Conservation (phyloP, 1,284 basidiomycete species). For the Peniophora sp. region DNA sequence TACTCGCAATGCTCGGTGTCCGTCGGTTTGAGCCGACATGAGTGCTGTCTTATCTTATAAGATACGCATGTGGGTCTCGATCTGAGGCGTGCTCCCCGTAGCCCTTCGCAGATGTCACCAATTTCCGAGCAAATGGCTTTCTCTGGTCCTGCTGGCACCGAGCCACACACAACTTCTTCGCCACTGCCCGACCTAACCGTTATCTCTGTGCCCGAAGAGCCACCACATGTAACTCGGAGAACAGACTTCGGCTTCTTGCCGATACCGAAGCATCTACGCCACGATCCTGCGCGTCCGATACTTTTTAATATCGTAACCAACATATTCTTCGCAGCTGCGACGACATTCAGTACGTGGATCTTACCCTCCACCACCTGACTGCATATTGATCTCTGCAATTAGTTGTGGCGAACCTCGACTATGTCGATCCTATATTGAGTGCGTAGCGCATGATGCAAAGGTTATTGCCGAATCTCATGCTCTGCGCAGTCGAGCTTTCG, state of each 20-base stretch:
- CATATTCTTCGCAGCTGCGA: constrained; percentile 53
- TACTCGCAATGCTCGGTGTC: too few relatives aligned
- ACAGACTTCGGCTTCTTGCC: constrained; percentile 57
- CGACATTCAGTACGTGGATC: constrained; percentile 49
- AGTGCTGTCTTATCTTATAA: too few relatives aligned
- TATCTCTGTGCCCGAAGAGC: too few relatives aligned
- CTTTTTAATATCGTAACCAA: constrained; percentile 58
- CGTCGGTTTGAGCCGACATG: too few relatives aligned
- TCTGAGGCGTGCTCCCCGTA: too few relatives aligned
- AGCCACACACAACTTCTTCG: too few relatives aligned
- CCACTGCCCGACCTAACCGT: too few relatives aligned
- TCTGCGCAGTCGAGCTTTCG: constrained; percentile 40
- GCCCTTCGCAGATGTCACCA: too few relatives aligned
- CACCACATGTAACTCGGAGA: not conserved
- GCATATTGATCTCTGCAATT: not conserved
- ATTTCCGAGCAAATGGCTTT: too few relatives aligned
- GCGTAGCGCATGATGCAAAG: constrained; percentile 14
- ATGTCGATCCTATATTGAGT: constrained; percentile 68
- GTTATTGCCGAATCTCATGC: constrained; percentile 3
- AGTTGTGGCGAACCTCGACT: constrained; percentile 63
- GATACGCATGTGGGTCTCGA: too few relatives aligned
- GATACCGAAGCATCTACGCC: constrained; percentile 53
- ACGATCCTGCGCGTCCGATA: constrained; percentile 49
- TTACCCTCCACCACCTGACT: not conserved
- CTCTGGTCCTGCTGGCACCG: too few relatives aligned